Evolutionary conservation across 495 filamentous ascomycete species (phyloP), one percentile per base, ranked within the genome.

Genomic region (Penicillium coprophilum): DNA sequence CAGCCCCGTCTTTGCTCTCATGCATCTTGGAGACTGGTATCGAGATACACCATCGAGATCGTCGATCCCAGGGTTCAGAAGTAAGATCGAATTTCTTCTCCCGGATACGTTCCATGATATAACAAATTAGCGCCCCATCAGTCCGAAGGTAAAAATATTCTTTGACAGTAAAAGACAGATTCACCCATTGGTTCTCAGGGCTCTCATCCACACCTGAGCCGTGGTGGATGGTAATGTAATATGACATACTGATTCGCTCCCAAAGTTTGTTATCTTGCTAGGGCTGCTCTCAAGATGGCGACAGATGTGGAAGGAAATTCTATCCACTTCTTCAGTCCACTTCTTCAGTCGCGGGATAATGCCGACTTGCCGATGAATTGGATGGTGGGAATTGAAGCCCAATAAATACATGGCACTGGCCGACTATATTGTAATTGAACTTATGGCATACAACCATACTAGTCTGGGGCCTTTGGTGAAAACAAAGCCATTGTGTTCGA

Each of bases 211-310:
- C 34, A 15, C 24, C 45, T 28, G 15, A 7, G 15, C 49, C 49
- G 9, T 41, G 12, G 9, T 51, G 49, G 19, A 27, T 19, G 13
- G 13, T 30, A 30, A 51, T 51, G n/a, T 51, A 51, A 27, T 39
- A 40, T 15, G 49, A 51, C 49, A 51, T 51, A 15, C 17, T 32
- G 28, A 2, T 32, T 30, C 32, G 17, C 28, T 9, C 11, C 8
- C 24, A 4, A 38, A 38, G 15, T 4, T 1, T 6, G 2, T 17
- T 17, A 11, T 6, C 15, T 17, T 8, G 34, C 8, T 38, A 11
- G n/a, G n/a, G 15, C 34, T n/a, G 13, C 6, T 36, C 15, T n/a
- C 32, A 13, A n/a, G 5, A 3, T 36, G 13, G 13, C 5, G 32
- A 36, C 13, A 15, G 4, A 6, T 7, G 13, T n/a, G 32, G 5